Evolutionary conservation across 129 eudicot species (phyloP).

Genomic region (Helianthus tuberosus): DNA sequence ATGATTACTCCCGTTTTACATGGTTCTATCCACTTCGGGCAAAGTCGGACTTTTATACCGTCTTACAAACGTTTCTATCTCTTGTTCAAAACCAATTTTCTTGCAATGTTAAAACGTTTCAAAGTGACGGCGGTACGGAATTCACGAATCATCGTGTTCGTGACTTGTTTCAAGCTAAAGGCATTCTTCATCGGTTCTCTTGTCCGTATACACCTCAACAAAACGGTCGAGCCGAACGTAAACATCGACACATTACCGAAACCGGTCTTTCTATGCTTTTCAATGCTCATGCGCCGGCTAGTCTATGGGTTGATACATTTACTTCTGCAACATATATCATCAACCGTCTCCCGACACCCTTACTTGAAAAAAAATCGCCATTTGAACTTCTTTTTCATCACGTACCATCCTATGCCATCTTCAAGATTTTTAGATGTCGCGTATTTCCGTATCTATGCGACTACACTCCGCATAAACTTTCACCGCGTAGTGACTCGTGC

Average conservation of each 20-base stretch:
- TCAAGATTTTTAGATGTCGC: not conserved
- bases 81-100: too few species aligned
- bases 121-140: too few species aligned
- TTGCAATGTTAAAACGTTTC: too few species aligned
- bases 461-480: not conserved
- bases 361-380: not conserved
- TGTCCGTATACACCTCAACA: too few species aligned
- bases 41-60: too few species aligned
- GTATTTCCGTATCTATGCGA: not conserved
- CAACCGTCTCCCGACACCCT: not conserved
- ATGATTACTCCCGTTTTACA: not conserved
- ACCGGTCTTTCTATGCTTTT: not conserved
- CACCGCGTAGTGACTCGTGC: not conserved
- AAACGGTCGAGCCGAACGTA: not conserved
- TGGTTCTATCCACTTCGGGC: not conserved
- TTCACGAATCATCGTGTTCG: too few species aligned
- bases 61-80: too few species aligned
- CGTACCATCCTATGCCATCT: not conserved
- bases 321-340: not conserved
- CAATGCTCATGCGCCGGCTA: not conserved
- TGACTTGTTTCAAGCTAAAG: too few species aligned
- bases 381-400: not conserved
- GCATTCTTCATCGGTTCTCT: too few species aligned
- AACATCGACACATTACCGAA: not conserved
- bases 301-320: not conserved